Base-by-base conservation (phyloP, 2,329 filamentous ascomycete genomes). In the Colletotrichum liaoningense region DNA sequence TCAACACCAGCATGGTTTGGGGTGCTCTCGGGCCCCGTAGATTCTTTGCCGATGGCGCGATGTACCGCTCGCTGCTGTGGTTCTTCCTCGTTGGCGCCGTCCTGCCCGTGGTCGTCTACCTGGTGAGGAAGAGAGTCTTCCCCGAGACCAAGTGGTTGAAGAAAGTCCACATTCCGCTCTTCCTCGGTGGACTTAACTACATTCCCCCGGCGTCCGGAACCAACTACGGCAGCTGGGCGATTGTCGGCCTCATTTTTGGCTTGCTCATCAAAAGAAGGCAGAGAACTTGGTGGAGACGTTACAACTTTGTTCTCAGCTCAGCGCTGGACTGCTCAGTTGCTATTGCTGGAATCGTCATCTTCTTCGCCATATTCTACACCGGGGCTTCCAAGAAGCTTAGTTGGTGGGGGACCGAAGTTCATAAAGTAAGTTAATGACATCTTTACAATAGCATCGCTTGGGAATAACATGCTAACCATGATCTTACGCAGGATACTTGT, bases 1-100 rank as follows among this genome's bases (percentile, higher is more conserved):
- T 90, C 80, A 89, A 86, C 30, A 86, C 85, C 5, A 89, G 87
- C 7, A 82, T 89, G 57, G 85, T 89, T 66, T 89, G 88, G 88
- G 89, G 89, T 38, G 82, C 88, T 19, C 88, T 91, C 28, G 89
- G 89, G 0, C 89, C 89, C 0, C 79, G 82, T 1, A 84, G 88
- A 1, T 88, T 91, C 77, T 91, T 90, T 77, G 86, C 85, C 0
- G 77, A 83, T 0, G 87, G 86, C 2, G 82, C 85, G 2, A 80
- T 89, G 5, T 91, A 91, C 77, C 81, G 83, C 0, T 77, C 80
- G 0, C 79, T 91, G 22, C 83, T 87, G 63, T 90, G 83, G 80
- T 90, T 89, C 81, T 91, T 87, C 81, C 80, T 90, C 24, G 80
- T 88, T 1, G 89, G 89, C 1, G 83, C 84, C 5, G 24, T 85